Evolutionary conservation across 2,329 filamentous ascomycete genomes (phyloP), one percentile per base, ranked within the genome.

Genomic region (Talaromyces amestolkiae): DNA sequence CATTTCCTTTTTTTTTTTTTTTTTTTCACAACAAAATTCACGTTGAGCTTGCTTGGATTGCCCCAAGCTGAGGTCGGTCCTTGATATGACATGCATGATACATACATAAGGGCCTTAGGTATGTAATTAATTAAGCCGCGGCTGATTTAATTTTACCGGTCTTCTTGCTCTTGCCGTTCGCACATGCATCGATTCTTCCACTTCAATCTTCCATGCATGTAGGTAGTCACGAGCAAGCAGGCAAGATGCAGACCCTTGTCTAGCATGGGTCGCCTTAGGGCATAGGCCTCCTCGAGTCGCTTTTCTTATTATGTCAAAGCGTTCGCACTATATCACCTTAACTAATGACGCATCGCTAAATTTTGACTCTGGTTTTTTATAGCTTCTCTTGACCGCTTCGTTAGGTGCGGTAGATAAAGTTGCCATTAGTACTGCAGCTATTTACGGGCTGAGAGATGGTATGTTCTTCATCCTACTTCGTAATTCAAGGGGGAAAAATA

Each of bases 361-460:
- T 39, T 7, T 41, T 59, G 13, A 39, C 22, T 43, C 4, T 27
- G 27, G 7, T 37, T 7, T 54, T 24, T 58, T 24, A 56, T 58
- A 65, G 64, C 64, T 65, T 37, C 64, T 74, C 43, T 47, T 73
- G 27, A 73, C 71, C 17, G 72, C 72, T 4, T 73, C 73, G 2
- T 63, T 75, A 27, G 70, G 72, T 17, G 74, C 71, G 17, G 70
- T 74, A 24, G 73, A 75, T 58, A 75, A 75, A 63, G 70, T 73
- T 10, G 71, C 72, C 24, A 68, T 74, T 59, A 70, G 71, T 11
- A 73, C 73, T 7, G 84, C 85, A 0, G 78, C 84, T 1, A 84
- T 87, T 0, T 87, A 86, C 64, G 84, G 83, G 0, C 72, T 86
- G 43, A 75, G 76, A n/a, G 72, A 81, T 39, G 65, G 65, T 3